A percentile compares a stretch with the other conserved stretches of the same genome.
Evolutionary conservation across 768 basidiomycete species (phyloP).

Genomic region (Serendipita sp.): DNA sequence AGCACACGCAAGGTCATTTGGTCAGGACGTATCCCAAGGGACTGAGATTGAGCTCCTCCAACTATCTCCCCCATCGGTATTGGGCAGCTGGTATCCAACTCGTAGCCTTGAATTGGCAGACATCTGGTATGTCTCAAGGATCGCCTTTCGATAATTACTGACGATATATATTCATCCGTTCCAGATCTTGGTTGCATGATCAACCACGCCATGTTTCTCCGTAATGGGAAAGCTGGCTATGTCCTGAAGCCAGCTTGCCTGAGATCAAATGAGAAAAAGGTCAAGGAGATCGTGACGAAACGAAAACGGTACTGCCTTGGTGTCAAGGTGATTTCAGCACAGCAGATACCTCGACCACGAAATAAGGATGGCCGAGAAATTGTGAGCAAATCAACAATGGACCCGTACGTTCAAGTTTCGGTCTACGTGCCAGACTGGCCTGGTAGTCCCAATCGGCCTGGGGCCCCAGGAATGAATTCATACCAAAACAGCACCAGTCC

Average conservation of each 20-base stretch:
- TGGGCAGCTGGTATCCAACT: conserved; percentile 85
- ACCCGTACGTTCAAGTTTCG: conserved; percentile 72
- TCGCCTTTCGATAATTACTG: background rate
- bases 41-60: conserved; percentile 61
- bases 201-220: conserved; percentile 90
- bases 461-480: background rate
- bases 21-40: conserved; percentile 81
- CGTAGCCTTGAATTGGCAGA: conserved; percentile 96
- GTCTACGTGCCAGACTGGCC: conserved; percentile 62
- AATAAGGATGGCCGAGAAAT: conserved; percentile 48
- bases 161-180: conserved; percentile 4
- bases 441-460: background rate
- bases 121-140: conserved; percentile 46
- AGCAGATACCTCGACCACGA: conserved; percentile 67
- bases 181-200: conserved; percentile 80
- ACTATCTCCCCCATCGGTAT: conserved; percentile 75
- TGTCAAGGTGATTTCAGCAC: conserved; percentile 60
- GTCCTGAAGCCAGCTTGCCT: conserved; percentile 77
- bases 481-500: conserved; percentile 10
- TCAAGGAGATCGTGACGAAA: conserved; percentile 43
- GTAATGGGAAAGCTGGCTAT: conserved; percentile 78
- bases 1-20: conserved; percentile 71
- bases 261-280: conserved; percentile 45
- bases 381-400: conserved; percentile 36
- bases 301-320: background rate